Evolutionary conservation across 768 basidiomycete genomes (phyloP), one percentile per base, ranked within the genome.

Genomic region (Panellus pusillus): DNA sequence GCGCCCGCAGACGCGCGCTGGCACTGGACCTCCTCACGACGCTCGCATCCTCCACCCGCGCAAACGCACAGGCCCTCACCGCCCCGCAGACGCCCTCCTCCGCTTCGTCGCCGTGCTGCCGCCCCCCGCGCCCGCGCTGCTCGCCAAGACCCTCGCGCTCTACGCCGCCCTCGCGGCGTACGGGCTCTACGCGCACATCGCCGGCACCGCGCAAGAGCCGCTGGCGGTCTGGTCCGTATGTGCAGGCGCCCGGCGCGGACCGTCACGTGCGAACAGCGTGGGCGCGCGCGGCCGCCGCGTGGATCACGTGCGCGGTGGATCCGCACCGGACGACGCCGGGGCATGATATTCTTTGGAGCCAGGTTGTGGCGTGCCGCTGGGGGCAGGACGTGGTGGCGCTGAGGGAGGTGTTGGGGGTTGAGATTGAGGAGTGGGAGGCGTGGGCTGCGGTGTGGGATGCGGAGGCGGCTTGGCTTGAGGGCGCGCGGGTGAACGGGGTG

Each of bases 341-440:
- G 8, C 96, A 98, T 68, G 92, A 91, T 48, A 83, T 98, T 44
- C 70, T 89, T 8, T 98, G 96, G 95, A 91, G 86, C 50, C 91
- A 93, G 63, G 74, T 96, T 9, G 70, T 75, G n/a, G 84, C 81
- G 3, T 90, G 88, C 84, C 82, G 77, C 0, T 96, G 93, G 90
- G 76, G 72, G n/a, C 74, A 76, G 0, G 83, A 87, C 28, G 61
- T 85, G 8, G 63, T 79, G n/a, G 72, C 70, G 43, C 54, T 79
- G 52, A 65, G 72, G 50, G 61, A 63, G 3, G 60, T 64, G 39
- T 44, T 86, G 11, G 65, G 66, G 9, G 60, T 55, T n/a, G n/a
- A n/a, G n/a, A n/a, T n/a, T 11, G 61, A 63, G 29, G 67, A 72
- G 46, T 76, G 72, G 71, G 59, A 48, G 12, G 63, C 67, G 7